Conservation (phyloP, 169 alveolate species). For the Plasmodium reichenowi region DNA sequence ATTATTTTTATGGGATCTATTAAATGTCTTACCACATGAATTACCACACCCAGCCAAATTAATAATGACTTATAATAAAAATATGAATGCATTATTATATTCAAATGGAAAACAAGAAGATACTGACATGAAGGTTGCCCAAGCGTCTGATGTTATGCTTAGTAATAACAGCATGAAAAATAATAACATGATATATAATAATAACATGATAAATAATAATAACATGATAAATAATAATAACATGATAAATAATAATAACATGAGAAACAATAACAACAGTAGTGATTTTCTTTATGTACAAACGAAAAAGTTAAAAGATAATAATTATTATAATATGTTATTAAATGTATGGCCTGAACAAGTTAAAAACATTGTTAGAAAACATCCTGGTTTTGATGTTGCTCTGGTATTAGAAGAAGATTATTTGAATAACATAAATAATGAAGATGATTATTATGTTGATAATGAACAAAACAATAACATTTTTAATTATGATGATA, state of each 20-base stretch:
- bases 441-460: slow-evolving; percentile 20
- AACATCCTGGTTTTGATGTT: slow-evolving; percentile 32
- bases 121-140: too few species aligned
- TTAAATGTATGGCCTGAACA: slow-evolving; percentile 12
- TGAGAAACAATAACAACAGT: neutral
- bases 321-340: neutral
- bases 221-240: neutral
- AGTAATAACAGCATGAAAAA: too few species aligned
- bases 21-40: slow-evolving; percentile 49
- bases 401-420: slow-evolving; percentile 30
- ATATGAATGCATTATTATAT: neutral
- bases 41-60: slow-evolving; percentile 64
- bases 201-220: neutral
- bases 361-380: neutral
- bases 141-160: neutral
- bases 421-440: slow-evolving; percentile 17
- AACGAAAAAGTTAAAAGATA: neutral
- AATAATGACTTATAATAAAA: slow-evolving; percentile 13
- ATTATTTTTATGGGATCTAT: slow-evolving; percentile 63
- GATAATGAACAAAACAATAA: slow-evolving; percentile 28
- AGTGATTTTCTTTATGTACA: neutral
- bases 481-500: neutral
- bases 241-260: neutral
- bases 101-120: neutral
- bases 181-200: neutral